These are phyloP conservation scores for Botrytis elliptica DNA, from an alignment of 2,329 filamentous ascomycete genomes.

Conservation along the genomic window DNA sequence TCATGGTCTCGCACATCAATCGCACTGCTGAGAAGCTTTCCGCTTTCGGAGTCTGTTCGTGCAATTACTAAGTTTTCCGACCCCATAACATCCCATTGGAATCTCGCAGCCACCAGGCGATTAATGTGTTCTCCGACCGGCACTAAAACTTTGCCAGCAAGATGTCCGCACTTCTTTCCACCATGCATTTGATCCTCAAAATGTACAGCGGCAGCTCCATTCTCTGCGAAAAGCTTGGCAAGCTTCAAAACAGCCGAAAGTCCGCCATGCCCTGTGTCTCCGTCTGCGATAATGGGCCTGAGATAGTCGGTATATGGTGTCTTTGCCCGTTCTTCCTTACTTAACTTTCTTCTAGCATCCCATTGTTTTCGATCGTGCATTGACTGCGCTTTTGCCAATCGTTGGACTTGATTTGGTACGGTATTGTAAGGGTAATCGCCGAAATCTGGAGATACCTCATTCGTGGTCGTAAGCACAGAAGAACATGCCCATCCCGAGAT, in stretches of 20 bases:
- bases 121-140: constrained; percentile 96
- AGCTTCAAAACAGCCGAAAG: constrained; percentile 92
- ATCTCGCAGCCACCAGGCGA: constrained; percentile 83
- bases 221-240: constrained; percentile 95
- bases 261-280: constrained; percentile 93
- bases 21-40: constrained; percentile 82
- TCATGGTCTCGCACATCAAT: constrained; percentile 95
- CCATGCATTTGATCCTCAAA: constrained; percentile 98
- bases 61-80: constrained; percentile 93
- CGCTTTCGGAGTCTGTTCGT: constrained; percentile 92
- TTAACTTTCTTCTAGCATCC: constrained; percentile 79
- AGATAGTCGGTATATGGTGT: constrained; percentile 90
- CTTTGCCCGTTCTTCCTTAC: constrained; percentile 65
- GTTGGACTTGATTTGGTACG: constrained; percentile 95
- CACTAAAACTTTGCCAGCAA: constrained; percentile 94
- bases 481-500: constrained; percentile 98
- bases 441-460: constrained; percentile 96
- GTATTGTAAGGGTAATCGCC: constrained; percentile 99
- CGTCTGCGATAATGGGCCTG: constrained; percentile 91
- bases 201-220: constrained; percentile 92
- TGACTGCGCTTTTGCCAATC: constrained; percentile 92
- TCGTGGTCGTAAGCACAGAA: constrained; percentile 85
- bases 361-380: constrained; percentile 96
- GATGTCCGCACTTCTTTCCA: constrained; percentile 96
- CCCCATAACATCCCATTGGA: constrained; percentile 99